These are phyloP conservation scores for Omphalotus guepiniiformis DNA, from an alignment of 768 basidiomycete genomes.

Conservation along the genomic window DNA sequence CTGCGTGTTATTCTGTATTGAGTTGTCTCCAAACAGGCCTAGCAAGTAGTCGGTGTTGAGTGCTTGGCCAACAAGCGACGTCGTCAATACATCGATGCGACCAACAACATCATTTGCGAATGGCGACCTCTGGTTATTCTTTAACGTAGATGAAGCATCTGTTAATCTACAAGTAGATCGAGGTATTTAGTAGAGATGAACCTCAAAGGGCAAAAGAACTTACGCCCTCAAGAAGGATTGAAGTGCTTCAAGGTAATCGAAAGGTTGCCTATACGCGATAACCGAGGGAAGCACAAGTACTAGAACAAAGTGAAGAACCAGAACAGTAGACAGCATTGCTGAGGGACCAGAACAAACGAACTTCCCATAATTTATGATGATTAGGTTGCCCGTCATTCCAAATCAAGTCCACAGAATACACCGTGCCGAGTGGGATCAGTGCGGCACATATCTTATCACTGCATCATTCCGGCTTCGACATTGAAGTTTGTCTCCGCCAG, in stretches of 20 bases:
- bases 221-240: neutral
- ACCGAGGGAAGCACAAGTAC: neutral
- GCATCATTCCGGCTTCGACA: too few species aligned
- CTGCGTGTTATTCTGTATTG: constrained; percentile 6
- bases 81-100: constrained; percentile 1
- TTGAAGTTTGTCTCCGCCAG: too few species aligned
- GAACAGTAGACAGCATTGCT: too few species aligned
- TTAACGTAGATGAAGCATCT: neutral
- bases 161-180: neutral
- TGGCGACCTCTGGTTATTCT: neutral
- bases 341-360: too few species aligned
- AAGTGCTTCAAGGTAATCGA: neutral
- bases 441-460: too few species aligned
- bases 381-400: too few species aligned
- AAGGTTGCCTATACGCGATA: neutral
- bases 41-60: constrained; percentile 8
- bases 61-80: constrained; percentile 2
- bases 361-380: too few species aligned
- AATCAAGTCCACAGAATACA: too few species aligned
- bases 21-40: constrained; percentile 3
- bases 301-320: too few species aligned
- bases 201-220: neutral
- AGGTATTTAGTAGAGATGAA: neutral
- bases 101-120: constrained; percentile 3
- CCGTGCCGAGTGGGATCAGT: too few species aligned